Evolutionary conservation across 2,329 filamentous ascomycete genomes (phyloP).

Genomic region (Epichloe hybrida): DNA sequence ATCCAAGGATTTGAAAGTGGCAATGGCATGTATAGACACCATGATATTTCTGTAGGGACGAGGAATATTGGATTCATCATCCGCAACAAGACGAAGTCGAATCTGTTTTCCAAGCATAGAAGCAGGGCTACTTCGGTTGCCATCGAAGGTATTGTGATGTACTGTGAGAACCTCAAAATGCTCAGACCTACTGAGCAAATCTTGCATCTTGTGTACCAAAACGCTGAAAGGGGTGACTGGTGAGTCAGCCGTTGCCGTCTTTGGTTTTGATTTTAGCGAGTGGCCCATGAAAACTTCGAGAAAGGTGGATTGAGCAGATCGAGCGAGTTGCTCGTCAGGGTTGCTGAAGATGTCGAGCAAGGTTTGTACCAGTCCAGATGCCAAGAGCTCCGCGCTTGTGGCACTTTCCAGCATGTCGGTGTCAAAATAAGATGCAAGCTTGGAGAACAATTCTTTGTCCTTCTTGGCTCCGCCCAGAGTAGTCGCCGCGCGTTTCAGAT

Average conservation of each 20-base stretch:
- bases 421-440: conserved; percentile 73
- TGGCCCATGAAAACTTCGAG: conserved; percentile 85
- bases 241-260: conserved; percentile 51
- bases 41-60: conserved; percentile 83
- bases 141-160: conserved; percentile 82
- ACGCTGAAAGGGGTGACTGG: conserved; percentile 78
- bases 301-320: conserved; percentile 67
- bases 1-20: conserved; percentile 91
- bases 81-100: conserved; percentile 73
- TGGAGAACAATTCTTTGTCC: conserved; percentile 56
- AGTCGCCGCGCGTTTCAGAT: conserved; percentile 40
- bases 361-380: conserved; percentile 76
- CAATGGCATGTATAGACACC: conserved; percentile 96
- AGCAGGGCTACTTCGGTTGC: conserved; percentile 76
- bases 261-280: conserved; percentile 49
- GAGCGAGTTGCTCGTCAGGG: conserved; percentile 45
- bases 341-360: conserved; percentile 73
- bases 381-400: conserved; percentile 86
- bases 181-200: conserved; percentile 88
- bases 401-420: conserved; percentile 82
- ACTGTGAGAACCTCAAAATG: conserved; percentile 97
- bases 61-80: conserved; percentile 83
- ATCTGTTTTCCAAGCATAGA: conserved; percentile 97
- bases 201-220: conserved; percentile 86
- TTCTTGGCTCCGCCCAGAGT: conserved; percentile 24